A percentile compares a stretch with the other conserved stretches of the same genome.
Conservation (phyloP, 2,329 filamentous ascomycete genomes). For the Coniochaeta sp. region DNA sequence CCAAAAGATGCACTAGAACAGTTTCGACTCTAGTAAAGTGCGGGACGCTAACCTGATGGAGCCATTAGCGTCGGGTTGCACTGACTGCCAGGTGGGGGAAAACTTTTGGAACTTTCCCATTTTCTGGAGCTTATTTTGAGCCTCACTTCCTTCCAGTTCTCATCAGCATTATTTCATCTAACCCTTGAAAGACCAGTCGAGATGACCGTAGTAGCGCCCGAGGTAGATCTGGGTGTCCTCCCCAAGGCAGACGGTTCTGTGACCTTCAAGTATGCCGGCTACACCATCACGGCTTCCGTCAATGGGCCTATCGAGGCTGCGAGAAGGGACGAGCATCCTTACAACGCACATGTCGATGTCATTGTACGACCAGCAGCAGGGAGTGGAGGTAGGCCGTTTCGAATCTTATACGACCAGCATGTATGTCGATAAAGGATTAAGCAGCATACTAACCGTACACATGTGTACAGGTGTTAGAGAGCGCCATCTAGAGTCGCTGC, state of each 20-base stretch:
- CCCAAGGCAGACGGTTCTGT: constrained; percentile 74
- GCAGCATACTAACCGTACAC: constrained; percentile 13
- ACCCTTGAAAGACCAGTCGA: constrained; percentile 15
- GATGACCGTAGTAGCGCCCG: constrained; percentile 39
- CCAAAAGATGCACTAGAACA: too few relatives aligned
- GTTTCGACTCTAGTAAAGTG: neutral
- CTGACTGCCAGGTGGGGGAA: neutral
- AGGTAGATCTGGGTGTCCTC: constrained; percentile 50
- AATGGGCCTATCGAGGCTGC: constrained; percentile 91
- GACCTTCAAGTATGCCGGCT: constrained; percentile 67
- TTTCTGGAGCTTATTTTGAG: constrained; percentile 1
- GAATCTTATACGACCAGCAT: neutral
- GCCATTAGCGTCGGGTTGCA: neutral
- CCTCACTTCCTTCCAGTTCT: neutral
- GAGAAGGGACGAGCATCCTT: constrained; percentile 82
- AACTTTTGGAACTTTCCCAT: constrained; percentile 7
- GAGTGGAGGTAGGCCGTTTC: constrained; percentile 57
- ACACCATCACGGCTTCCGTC: constrained; percentile 75
- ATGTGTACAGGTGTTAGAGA: constrained; percentile 56
- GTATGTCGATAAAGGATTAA: constrained; percentile 1
- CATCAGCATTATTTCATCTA: neutral
- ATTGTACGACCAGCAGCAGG: constrained; percentile 80
- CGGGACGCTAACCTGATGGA: neutral
- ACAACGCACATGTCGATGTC: constrained; percentile 86
- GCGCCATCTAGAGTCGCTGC: constrained; percentile 71